A percentile compares a stretch with the other conserved stretches of the same genome.
These are phyloP conservation scores for Spathaspora arborariae DNA, from an alignment of 805 yeast genomes.

Conservation along the genomic window DNA sequence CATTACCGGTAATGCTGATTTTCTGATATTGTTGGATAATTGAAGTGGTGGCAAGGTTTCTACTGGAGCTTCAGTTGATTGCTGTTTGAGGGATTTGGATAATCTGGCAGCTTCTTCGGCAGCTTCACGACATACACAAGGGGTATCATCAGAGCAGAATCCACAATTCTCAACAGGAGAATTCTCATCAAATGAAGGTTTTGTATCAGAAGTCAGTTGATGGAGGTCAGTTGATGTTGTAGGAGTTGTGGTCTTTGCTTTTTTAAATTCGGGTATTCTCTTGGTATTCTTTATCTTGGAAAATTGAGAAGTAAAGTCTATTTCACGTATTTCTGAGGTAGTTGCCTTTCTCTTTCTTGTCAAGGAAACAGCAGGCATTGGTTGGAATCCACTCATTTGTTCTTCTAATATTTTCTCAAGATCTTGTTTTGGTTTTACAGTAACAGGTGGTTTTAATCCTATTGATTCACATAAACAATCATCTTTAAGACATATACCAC, in stretches of 20 bases:
- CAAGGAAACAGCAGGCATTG: constrained; percentile 66
- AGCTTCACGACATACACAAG: constrained; percentile 87
- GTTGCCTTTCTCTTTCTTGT: constrained; percentile 23
- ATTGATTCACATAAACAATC: constrained; percentile 61
- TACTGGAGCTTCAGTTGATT: constrained; percentile 25
- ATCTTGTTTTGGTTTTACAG: constrained; percentile 3
- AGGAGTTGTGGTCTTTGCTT: constrained; percentile 15
- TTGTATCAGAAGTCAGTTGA: constrained; percentile 1
- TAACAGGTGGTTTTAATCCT: constrained; percentile 33
- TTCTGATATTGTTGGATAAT: constrained; percentile 22
- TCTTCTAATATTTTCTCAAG: constrained; percentile 21
- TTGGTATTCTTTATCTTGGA: constrained; percentile 18
- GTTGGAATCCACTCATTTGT: constrained; percentile 44
- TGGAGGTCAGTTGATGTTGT: background rate
- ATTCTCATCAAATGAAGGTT: constrained; percentile 34
- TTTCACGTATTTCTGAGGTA: constrained; percentile 26
- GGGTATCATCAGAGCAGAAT: constrained; percentile 86
- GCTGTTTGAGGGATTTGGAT: constrained; percentile 26
- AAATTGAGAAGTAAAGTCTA: constrained; percentile 55
- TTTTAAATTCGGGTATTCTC: constrained; percentile 37
- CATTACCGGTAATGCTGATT: constrained; percentile 49
- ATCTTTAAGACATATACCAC: constrained; percentile 68
- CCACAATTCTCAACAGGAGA: constrained; percentile 79
- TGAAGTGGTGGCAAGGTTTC: constrained; percentile 43
- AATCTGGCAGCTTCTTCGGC: constrained; percentile 48